These are phyloP conservation scores for Apiospora malaysiana DNA, from an alignment of 2,329 filamentous ascomycete genomes.

Conservation along the genomic window DNA sequence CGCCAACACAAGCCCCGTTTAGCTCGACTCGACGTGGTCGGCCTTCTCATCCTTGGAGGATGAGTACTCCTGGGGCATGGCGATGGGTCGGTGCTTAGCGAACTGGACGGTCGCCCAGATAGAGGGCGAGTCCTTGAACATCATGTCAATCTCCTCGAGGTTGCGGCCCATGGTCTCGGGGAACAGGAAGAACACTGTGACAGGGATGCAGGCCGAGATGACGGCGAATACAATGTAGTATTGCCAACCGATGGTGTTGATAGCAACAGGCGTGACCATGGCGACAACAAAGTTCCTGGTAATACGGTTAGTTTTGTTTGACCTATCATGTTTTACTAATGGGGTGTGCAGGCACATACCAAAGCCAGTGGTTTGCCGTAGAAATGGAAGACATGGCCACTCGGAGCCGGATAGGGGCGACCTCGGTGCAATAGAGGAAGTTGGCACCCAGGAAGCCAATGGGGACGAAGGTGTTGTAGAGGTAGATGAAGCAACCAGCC, in stretches of 20 bases:
- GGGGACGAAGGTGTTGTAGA: slow-evolving; percentile 66
- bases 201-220: slow-evolving; percentile 50
- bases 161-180: slow-evolving; percentile 58
- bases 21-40: slow-evolving; percentile 24
- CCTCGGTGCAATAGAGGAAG: slow-evolving; percentile 65
- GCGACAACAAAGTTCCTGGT: slow-evolving; percentile 49
- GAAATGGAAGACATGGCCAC: slow-evolving; percentile 62
- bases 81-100: slow-evolving; percentile 42
- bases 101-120: slow-evolving; percentile 44
- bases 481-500: slow-evolving; percentile 61
- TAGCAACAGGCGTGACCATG: slow-evolving; percentile 53
- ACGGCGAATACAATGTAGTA: slow-evolving; percentile 58
- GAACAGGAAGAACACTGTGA: slow-evolving; percentile 51
- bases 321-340: background rate
- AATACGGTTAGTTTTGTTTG: slow-evolving; percentile 20
- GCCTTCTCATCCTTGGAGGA: slow-evolving; percentile 34
- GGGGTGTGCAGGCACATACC: slow-evolving; percentile 36
- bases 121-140: slow-evolving; percentile 49
- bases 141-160: slow-evolving; percentile 52
- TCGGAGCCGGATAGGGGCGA: slow-evolving; percentile 57
- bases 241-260: slow-evolving; percentile 55
- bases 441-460: slow-evolving; percentile 65
- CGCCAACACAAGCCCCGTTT: background rate
- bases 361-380: slow-evolving; percentile 60
- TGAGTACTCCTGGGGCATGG: slow-evolving; percentile 39